Evolutionary conservation across 2,329 filamentous ascomycete genomes (phyloP).

Genomic region (Aspergillus fumigatiaffinis): DNA sequence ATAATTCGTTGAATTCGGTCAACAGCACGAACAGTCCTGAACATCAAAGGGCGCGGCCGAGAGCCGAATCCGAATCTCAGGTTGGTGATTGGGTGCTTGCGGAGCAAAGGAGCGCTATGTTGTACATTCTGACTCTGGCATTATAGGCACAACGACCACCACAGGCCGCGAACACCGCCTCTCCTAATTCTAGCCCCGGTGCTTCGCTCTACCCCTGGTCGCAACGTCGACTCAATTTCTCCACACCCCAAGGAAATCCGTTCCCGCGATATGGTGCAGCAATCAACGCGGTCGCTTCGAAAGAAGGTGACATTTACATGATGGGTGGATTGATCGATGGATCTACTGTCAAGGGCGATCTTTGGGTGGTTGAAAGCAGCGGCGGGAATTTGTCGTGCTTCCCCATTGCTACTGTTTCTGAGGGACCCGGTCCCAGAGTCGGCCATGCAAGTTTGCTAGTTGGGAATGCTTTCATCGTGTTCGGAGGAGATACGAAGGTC

Average conservation of each 20-base stretch:
- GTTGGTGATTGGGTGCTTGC: conserved; percentile 35
- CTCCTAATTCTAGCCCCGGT: conserved; percentile 56
- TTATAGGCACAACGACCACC: conserved; percentile 30
- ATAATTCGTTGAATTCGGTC: conserved; percentile 64
- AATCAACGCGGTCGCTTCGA: conserved; percentile 86
- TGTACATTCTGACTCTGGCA: conserved; percentile 1
- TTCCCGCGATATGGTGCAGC: conserved; percentile 97
- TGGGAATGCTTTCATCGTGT: conserved; percentile 98
- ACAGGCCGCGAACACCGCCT: conserved; percentile 55
- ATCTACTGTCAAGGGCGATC: conserved; percentile 89
- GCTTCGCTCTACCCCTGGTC: conserved; percentile 94
- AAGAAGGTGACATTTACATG: conserved; percentile 94
- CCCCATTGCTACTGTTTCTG: conserved; percentile 83
- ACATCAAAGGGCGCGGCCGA: conserved; percentile 56
- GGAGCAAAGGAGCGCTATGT: not conserved
- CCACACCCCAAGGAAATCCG: conserved; percentile 73
- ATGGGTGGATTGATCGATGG: conserved; percentile 97
- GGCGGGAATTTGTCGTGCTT: conserved; percentile 80
- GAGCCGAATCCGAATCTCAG: conserved; percentile 53
- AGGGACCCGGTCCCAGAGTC: conserved; percentile 91
- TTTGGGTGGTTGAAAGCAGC: conserved; percentile 96
- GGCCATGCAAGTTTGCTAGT: conserved; percentile 91
- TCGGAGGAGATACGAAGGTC: conserved; percentile 96
- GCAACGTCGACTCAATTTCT: conserved; percentile 81
- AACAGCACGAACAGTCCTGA: conserved; percentile 63